phyloP scores from a whole-genome alignment of 2,329 filamentous ascomycete species.

The Fusarium caatingaense region DNA sequence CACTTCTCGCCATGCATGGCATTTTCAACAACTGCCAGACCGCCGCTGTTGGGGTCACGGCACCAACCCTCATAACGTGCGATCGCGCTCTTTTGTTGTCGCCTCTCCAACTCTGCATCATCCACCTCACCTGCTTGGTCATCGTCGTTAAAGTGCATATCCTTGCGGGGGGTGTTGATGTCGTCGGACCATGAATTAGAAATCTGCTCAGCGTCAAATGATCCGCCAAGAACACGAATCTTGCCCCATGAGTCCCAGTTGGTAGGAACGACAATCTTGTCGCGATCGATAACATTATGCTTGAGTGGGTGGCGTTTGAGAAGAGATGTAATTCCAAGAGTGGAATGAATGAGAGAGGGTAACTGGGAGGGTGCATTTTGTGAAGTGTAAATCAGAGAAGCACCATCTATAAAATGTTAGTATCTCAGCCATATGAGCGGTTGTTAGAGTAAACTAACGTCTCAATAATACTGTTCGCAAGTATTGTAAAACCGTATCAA shows the following conservation, averaged over 20 bases:
- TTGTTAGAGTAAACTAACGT: conserved; percentile 61
- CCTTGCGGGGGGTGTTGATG: conserved; percentile 67
- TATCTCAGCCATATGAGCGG: background rate
- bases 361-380: conserved; percentile 81
- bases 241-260: conserved; percentile 99
- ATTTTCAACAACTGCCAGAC: conserved; percentile 56
- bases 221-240: conserved; percentile 89
- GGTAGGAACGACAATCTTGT: conserved; percentile 92
- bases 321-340: conserved; percentile 85
- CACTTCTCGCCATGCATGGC: conserved; percentile 53
- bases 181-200: conserved; percentile 89
- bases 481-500: conserved; percentile 95
- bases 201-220: conserved; percentile 89
- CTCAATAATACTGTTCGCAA: conserved; percentile 89
- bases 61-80: conserved; percentile 83
- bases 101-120: conserved; percentile 39
- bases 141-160: conserved; percentile 41
- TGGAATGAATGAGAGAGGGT: conserved; percentile 84
- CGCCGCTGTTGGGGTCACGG: conserved; percentile 76
- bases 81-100: conserved; percentile 69
- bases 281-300: conserved; percentile 91
- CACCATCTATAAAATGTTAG: conserved; percentile 70
- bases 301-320: conserved; percentile 82
- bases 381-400: conserved; percentile 86
- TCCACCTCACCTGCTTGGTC: conserved; percentile 41